These are phyloP conservation scores for Thinopyrum elongatum DNA, from an alignment of 176 grass and related monocot genomes.

Conservation along the genomic window DNA sequence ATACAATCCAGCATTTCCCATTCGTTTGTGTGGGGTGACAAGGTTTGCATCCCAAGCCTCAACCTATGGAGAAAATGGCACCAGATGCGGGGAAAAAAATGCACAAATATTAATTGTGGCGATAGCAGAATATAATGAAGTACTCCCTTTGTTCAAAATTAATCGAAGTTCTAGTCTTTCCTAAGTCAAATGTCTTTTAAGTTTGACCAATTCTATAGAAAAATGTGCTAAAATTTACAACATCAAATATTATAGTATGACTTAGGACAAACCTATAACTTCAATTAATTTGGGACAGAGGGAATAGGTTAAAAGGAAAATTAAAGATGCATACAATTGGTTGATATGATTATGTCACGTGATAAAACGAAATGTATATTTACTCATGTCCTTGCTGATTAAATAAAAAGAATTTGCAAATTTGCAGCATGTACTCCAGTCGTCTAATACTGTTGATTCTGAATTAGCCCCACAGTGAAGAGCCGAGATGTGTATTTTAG, in stretches of 20 bases:
- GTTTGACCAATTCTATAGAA: too few relatives aligned
- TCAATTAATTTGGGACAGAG: too few relatives aligned
- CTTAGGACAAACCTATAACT: too few relatives aligned
- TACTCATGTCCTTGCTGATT: not conserved
- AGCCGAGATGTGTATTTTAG: constrained; percentile 16
- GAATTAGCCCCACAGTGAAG: not conserved
- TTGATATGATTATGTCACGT: constrained; percentile 8
- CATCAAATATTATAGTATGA: too few relatives aligned
- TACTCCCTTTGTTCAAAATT: not conserved
- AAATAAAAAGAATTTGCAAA: not conserved
- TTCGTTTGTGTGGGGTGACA: constrained; percentile 91
- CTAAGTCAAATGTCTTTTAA: too few relatives aligned
- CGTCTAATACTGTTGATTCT: not conserved
- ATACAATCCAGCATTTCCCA: constrained; percentile 74
- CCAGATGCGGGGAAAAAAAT: constrained; percentile 8
- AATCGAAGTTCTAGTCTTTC: too few relatives aligned
- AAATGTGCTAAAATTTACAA: too few relatives aligned
- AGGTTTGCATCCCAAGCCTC: constrained; percentile 97
- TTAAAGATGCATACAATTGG: not conserved
- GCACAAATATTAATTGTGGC: constrained; percentile 1
- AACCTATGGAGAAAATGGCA: constrained; percentile 50
- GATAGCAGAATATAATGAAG: not conserved
- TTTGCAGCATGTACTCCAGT: constrained; percentile 8
- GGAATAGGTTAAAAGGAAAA: constrained; percentile 10
- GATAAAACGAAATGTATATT: constrained; percentile 8